These are phyloP conservation scores for Alternaria conjuncta DNA, from an alignment of 2,329 filamentous ascomycete species.

Conservation along the genomic window DNA sequence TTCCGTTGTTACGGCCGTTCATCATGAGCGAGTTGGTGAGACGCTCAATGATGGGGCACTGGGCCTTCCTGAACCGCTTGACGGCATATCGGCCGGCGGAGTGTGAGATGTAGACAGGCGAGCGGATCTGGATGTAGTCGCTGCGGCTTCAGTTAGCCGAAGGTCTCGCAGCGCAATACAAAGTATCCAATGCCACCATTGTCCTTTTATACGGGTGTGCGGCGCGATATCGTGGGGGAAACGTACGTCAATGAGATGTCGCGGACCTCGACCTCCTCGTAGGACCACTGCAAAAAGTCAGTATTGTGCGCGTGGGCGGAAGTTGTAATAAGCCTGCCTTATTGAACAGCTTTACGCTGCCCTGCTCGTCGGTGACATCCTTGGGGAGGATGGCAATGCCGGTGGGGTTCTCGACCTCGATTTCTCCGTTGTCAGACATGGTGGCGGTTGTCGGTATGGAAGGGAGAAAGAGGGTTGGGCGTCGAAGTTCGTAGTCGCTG, in stretches of 20 bases:
- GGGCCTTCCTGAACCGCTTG: conserved; percentile 99
- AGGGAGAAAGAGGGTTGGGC: conserved; percentile 29
- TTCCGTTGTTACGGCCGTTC: conserved; percentile 99
- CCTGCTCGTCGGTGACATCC: conserved; percentile 88
- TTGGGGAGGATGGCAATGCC: conserved; percentile 86
- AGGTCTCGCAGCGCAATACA: conserved; percentile 24
- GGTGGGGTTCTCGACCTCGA: conserved; percentile 83
- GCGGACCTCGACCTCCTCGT: conserved; percentile 99
- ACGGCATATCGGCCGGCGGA: conserved; percentile 97
- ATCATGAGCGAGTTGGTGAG: conserved; percentile 99
- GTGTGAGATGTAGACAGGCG: conserved; percentile 98
- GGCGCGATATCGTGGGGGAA: conserved; percentile 20
- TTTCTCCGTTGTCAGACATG: conserved; percentile 92
- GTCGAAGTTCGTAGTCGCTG: conserved; percentile 40
- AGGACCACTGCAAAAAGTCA: conserved; percentile 68
- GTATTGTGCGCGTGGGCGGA: conserved; percentile 5
- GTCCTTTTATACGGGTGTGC: conserved; percentile 12
- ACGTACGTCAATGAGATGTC: conserved; percentile 99
- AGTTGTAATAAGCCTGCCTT: conserved; percentile 56
- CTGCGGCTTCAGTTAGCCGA: conserved; percentile 61
- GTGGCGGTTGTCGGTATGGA: conserved; percentile 39
- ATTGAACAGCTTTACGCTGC: conserved; percentile 96
- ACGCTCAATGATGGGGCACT: conserved; percentile 99
- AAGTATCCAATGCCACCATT: conserved; percentile 23
- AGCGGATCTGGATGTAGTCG: conserved; percentile 99